These are phyloP conservation scores for Xylaria sp. DNA, from an alignment of 2,329 filamentous ascomycete species.

Conservation along the genomic window DNA sequence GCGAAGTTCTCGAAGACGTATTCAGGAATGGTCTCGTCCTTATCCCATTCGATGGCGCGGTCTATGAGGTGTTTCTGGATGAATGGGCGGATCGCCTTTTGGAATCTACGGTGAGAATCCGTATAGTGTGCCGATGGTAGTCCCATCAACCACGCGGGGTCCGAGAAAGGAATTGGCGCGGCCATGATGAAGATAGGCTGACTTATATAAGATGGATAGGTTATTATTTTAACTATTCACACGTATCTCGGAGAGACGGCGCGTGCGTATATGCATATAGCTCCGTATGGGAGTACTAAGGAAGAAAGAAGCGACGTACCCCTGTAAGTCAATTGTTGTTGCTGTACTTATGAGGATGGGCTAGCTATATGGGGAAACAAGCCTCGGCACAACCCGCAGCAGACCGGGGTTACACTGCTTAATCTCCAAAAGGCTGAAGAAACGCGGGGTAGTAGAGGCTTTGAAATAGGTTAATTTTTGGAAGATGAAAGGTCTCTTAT, in stretches of 20 bases:
- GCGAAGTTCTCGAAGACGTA: slow-evolving; percentile 73
- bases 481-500: neutral
- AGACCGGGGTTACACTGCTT: neutral
- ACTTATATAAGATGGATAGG: too few species aligned
- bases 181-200: slow-evolving; percentile 20
- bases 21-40: slow-evolving; percentile 68
- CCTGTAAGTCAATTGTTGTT: too few species aligned
- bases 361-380: neutral
- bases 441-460: neutral
- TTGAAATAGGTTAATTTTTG: neutral
- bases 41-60: slow-evolving; percentile 76
- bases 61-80: slow-evolving; percentile 69
- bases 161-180: slow-evolving; percentile 70
- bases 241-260: neutral
- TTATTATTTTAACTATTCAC: neutral
- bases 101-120: slow-evolving; percentile 71
- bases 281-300: neutral
- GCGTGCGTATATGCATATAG: neutral
- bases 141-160: slow-evolving; percentile 76
- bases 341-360: too few species aligned
- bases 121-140: slow-evolving; percentile 78
- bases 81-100: slow-evolving; percentile 74
- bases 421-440: neutral
- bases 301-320: neutral
- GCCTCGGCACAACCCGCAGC: slow-evolving; percentile 5